Base-by-base conservation (phyloP, 371 early-diverging fungal genomes). In the Polyrhizophydium stewartii region DNA sequence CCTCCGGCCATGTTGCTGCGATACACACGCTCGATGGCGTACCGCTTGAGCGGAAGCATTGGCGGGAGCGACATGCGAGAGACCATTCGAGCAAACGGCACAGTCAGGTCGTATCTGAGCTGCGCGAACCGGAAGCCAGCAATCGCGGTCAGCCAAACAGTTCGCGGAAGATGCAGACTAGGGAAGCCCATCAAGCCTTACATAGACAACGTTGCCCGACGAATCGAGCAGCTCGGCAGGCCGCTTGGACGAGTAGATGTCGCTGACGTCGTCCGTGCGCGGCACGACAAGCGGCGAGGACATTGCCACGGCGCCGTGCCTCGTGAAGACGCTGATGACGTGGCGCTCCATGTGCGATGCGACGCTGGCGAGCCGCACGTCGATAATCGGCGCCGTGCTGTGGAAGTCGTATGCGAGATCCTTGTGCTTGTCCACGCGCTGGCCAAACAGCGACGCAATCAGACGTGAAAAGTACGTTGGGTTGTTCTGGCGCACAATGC, bases 371-470 rank as follows among this genome's bases (percentile, higher is more conserved):
- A 25, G 43, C 28, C 59, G 27, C 51, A 60, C 61, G 35, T 69
- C 58, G 7, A 62, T 27, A 17, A 37, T 41, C 5, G 64, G 25
- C 28, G 59, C 32, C n/a, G 63, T 62, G 49, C 61, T 50, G 52
- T 92, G 88, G 64, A 87, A 91, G 60, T 96, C 97, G 65, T 89
- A 96, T 0, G 93, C 88, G 62, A 89, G 89, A 59, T 94, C 97
- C 60, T 90, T 92, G 67, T 92, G 92, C 62, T 83, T 77, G 75
- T 92, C 91, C 0, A 88, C 76, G 1, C 81, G 75, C 64, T 89
- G 90, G 0, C 82, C 80, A 65, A 96, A 96, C 66, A 97, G 77
- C 21, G 92, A 84, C 0, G 81, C 75, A 80, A 96, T 87, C 31
- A 97, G 78, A 30, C 87, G 80, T 38, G 85, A 79, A 64, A 91